Conservation (phyloP, 1,284 basidiomycete genomes). For the Cryptococcus amylolentus region DNA sequence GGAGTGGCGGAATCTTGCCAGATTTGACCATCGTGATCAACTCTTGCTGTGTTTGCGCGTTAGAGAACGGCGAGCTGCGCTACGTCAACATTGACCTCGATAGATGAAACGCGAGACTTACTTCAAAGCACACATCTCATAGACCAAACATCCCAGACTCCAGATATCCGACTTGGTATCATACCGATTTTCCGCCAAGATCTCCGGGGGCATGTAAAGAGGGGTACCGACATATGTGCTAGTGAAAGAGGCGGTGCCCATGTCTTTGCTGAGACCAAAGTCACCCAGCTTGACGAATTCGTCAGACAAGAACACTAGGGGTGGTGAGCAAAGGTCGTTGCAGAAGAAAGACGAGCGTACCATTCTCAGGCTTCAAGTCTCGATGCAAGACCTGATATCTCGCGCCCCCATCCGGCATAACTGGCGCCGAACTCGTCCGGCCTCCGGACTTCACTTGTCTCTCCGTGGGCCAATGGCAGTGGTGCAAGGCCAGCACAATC, state of each 20-base stretch:
- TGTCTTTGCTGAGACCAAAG: slow-evolving; percentile 90
- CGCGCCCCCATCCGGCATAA: slow-evolving; percentile 13
- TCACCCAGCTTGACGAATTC: slow-evolving; percentile 84
- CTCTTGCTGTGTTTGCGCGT: slow-evolving; percentile 46
- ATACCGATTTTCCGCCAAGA: slow-evolving; percentile 93
- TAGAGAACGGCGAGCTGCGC: slow-evolving; percentile 45
- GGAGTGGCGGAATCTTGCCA: slow-evolving; percentile 42
- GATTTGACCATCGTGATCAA: slow-evolving; percentile 47
- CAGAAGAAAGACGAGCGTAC: slow-evolving; percentile 52
- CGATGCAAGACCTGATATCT: slow-evolving; percentile 79
- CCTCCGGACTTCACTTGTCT: slow-evolving; percentile 15
- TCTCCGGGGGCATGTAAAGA: slow-evolving; percentile 97
- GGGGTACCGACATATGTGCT: slow-evolving; percentile 98
- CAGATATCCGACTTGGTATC: slow-evolving; percentile 98
- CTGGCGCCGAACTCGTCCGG: slow-evolving; percentile 10
- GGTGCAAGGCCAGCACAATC: slow-evolving; percentile 80
- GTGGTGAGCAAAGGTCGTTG: background rate
- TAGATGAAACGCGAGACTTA: slow-evolving; percentile 32
- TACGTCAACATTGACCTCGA: background rate
- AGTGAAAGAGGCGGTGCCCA: slow-evolving; percentile 80
- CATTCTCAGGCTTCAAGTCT: slow-evolving; percentile 95
- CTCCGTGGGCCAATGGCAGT: slow-evolving; percentile 67
- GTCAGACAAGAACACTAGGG: slow-evolving; percentile 43
- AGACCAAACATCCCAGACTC: slow-evolving; percentile 94
- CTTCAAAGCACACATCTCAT: slow-evolving; percentile 87